Base-by-base conservation (phyloP, 805 yeast genomes). In the Sugiyamaella marilandica region DNA sequence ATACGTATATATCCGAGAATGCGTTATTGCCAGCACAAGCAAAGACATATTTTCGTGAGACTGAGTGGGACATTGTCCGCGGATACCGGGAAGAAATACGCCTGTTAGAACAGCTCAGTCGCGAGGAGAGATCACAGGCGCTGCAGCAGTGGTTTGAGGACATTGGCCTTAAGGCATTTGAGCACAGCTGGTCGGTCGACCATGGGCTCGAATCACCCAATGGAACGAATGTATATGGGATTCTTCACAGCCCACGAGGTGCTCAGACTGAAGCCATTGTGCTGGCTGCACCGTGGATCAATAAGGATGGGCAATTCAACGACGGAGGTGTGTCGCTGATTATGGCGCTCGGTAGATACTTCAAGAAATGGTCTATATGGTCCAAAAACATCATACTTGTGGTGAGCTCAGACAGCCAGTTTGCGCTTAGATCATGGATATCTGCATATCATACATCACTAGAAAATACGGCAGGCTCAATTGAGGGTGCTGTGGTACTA, bases 1-100 rank as follows among this genome's bases (percentile, higher is more conserved):
- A 75, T 57, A 89, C 97, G 1, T 94, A 94, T 67, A 85, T 91
- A 10, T 85, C 95, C 7, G 99, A 94, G 65, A 94, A 94, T 69
- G 99, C 99, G 32, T 74, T 94, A 66, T 83, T 94, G 87, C 97
- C 99, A 7, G 91, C 95, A 0, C 98, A 94, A 67, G 98, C 94
- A 2, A 84, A 84, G 60, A 83, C 95, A 21, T 90, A 89, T 65
- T 94, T 87, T 67, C 77, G 97, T 51, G 98, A 92, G 64, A 81
- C 89, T 39, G 98, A 94, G 66, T 94, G 98, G 97, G 88, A 91
- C 62, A 74, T 86, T 51, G 80, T 89, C 32, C 74, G 98, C 53
- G 99, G 97, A 0, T 89, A 84, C 64, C 77, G 96, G 55, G 78
- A 77, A 41, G 86, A 83, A 69, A 61, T 80, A 65, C 69, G 74